Percentiles rank a stretch among this genome's conserved stretches.
Conservation (phyloP, 345 rosid genomes). For the Luvunga scandens region DNA sequence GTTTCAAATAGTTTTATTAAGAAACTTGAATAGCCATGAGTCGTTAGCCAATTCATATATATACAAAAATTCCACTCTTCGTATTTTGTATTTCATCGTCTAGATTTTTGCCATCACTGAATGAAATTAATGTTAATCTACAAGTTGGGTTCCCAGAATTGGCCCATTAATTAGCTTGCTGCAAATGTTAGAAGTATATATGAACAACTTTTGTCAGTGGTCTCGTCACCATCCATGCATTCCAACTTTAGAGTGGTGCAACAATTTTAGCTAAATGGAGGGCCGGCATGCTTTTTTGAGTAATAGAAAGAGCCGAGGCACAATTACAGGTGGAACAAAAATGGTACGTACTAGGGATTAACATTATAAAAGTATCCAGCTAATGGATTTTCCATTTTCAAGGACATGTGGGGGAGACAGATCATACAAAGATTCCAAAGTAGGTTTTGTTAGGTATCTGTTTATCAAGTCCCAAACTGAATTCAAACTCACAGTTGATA, state of each 20-base stretch:
- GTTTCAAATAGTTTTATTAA: too few species aligned
- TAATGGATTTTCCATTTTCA: background rate
- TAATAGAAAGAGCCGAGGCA: background rate
- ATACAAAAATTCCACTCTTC: background rate
- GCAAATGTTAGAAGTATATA: background rate
- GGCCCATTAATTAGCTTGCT: background rate
- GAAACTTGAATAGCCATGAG: background rate
- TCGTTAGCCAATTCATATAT: too few species aligned
- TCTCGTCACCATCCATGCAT: constrained; percentile 11
- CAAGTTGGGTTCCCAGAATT: background rate
- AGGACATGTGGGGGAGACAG: background rate
- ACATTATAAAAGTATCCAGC: background rate
- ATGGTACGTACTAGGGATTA: background rate
- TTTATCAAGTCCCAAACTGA: background rate
- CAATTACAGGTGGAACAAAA: background rate
- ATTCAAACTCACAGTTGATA: background rate
- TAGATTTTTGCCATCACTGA: background rate
- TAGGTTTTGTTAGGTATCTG: constrained; percentile 1
- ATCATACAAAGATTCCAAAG: background rate
- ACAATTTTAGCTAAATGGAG: background rate
- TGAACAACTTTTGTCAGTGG: background rate
- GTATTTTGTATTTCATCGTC: background rate
- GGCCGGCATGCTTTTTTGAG: background rate
- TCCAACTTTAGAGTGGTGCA: constrained; percentile 1
- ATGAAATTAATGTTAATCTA: background rate